phyloP scores from a whole-genome alignment of 495 filamentous ascomycete species.

The Aspergillus indologenus region DNA sequence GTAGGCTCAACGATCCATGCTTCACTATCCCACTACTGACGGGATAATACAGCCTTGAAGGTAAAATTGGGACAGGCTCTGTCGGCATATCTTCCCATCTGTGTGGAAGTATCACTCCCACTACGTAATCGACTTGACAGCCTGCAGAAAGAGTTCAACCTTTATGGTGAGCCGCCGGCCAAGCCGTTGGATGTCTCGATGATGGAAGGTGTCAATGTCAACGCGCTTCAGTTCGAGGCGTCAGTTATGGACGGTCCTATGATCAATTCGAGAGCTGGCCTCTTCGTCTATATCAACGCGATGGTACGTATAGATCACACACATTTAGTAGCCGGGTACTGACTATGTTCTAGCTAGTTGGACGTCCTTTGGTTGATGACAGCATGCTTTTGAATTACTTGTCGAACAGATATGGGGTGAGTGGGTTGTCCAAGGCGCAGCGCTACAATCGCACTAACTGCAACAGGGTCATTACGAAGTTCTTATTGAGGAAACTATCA shows the following conservation, averaged over 20 bases:
- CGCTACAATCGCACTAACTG: not conserved
- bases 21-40: conserved; percentile 9
- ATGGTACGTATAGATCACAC: conserved; percentile 53
- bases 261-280: conserved; percentile 77
- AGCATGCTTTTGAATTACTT: conserved; percentile 72
- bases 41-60: conserved; percentile 29
- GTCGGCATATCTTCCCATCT: conserved; percentile 42
- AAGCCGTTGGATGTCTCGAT: conserved; percentile 38
- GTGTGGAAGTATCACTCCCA: conserved; percentile 38
- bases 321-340: not conserved
- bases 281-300: conserved; percentile 90
- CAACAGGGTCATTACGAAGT: conserved; percentile 66
- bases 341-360: conserved; percentile 64
- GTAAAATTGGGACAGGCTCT: conserved; percentile 40
- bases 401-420: conserved; percentile 73
- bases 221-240: conserved; percentile 48
- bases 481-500: conserved; percentile 76
- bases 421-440: conserved; percentile 5
- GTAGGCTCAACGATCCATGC: conserved; percentile 17
- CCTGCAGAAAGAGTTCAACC: conserved; percentile 45
- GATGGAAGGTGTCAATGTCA: conserved; percentile 44
- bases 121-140: conserved; percentile 42
- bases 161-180: conserved; percentile 36
- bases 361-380: conserved; percentile 81
- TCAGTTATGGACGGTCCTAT: conserved; percentile 63